Base-by-base conservation (phyloP, 768 basidiomycete genomes). In the Leccinum rimulosum region DNA sequence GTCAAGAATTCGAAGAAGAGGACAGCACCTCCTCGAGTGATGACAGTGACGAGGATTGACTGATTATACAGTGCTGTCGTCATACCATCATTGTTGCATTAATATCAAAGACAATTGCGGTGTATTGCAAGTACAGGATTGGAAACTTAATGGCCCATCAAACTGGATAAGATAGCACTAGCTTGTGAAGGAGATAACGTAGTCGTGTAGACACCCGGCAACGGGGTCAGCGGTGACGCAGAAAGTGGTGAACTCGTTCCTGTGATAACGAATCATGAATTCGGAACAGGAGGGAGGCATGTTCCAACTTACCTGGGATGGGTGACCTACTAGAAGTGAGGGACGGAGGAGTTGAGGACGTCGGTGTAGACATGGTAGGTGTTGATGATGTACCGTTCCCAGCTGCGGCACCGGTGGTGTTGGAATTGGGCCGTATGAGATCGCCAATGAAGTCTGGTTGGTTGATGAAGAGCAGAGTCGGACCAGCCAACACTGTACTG, bases 381-480 rank as follows among this genome's bases (percentile, higher is more conserved):
- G 7, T 49, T 15, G 27, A 56, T 27, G 27, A 56, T 11, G 35
- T 49, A 27, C 9, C 7, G 4, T 54, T 36, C 5, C 45, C 35
- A 45, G 50, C 57, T 33, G 55, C 5, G 25, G 48, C 49, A 48
- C 47, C 30, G 35, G 61, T 43, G 30, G 15, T 61, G 8, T 62
- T 61, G 28, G 54, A 36, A 40, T 64, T 67, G 48, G 73, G 65
- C 58, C 79, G 80, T 25, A 77, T 76, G 52, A 85, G 70, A 61
- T 78, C 68, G 52, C 77, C 76, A 63, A 90, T 71, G 58, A 74
- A 69, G 73, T 89, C 80, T 38, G 81, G 76, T 59, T 76, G 62
- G 27, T 80, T 79, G 74, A 91, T 86, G 68, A 88, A 90, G 14
- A 81, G 75, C 56, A 89, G 73, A 2, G 80, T 75, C 6, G 93